phyloP scores from a whole-genome alignment of 2,329 filamentous ascomycete genomes.

The Aspergillus bombycis region DNA sequence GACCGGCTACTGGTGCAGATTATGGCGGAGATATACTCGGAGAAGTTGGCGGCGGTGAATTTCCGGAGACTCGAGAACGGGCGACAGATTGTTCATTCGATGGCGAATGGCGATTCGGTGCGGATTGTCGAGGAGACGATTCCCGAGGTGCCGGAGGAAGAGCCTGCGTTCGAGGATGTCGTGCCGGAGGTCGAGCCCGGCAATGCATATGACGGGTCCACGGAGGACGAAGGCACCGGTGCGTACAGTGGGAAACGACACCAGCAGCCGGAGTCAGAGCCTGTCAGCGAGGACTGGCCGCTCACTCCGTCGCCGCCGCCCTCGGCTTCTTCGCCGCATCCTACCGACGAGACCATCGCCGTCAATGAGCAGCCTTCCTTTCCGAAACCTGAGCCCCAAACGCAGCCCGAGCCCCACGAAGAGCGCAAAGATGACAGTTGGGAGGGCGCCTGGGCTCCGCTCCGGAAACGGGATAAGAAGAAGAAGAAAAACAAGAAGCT shows the following conservation, averaged over 20 bases:
- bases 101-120: conserved; percentile 3
- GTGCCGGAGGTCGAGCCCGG: background rate
- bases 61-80: background rate
- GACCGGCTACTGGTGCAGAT: conserved; percentile 3
- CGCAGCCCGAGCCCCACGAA: background rate
- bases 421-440: background rate
- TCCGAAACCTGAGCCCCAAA: background rate
- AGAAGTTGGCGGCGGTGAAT: background rate
- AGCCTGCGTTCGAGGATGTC: background rate
- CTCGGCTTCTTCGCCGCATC: background rate
- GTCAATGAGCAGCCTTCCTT: background rate
- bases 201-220: background rate
- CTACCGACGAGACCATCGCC: background rate
- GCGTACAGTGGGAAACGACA: background rate
- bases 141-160: background rate
- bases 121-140: background rate
- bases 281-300: background rate
- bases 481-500: conserved; percentile 3
- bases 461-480: background rate
- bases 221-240: background rate
- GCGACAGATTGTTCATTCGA: background rate
- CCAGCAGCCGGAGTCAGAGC: background rate
- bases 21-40: conserved; percentile 3
- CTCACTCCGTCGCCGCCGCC: background rate
- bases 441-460: background rate